Percentiles rank a stretch among this genome's conserved stretches.
Evolutionary conservation across 345 rosid species (phyloP).

Genomic region (Sisymbrium altissimum): DNA sequence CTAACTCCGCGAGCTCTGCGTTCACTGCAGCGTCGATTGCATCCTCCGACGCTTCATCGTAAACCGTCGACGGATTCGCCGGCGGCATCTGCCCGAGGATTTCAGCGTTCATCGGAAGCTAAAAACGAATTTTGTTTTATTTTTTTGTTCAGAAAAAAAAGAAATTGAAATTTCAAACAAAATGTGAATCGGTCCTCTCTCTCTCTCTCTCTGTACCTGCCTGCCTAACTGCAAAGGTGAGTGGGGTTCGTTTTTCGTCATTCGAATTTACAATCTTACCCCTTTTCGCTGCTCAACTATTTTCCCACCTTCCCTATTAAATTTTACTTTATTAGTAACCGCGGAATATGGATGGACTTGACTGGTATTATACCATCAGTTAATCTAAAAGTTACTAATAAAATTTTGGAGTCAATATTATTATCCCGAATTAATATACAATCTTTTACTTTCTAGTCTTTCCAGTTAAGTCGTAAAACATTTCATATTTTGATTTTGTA

Average conservation of each 20-base stretch:
- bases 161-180: not conserved
- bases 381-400: no score
- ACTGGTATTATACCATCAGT: no score
- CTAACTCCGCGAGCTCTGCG: conserved; percentile 18
- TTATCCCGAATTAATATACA: no score
- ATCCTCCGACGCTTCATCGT: not conserved
- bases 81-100: not conserved
- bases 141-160: not conserved
- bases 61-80: not conserved
- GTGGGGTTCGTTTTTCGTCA: not conserved
- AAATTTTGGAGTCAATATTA: no score
- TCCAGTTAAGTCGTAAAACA: no score
- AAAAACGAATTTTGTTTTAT: not conserved
- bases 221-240: no score
- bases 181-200: not conserved
- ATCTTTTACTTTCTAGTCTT: no score
- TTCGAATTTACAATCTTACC: not conserved
- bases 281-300: not conserved
- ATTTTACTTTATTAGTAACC: not conserved
- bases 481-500: no score
- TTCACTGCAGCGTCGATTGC: conserved; percentile 8
- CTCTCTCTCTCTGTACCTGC: no score
- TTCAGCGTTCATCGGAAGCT: conserved; percentile 6
- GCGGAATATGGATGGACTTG: not conserved
- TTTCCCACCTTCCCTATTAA: not conserved